phyloP scores from a whole-genome alignment of 768 basidiomycete species.

The Lactarius psammicola region DNA sequence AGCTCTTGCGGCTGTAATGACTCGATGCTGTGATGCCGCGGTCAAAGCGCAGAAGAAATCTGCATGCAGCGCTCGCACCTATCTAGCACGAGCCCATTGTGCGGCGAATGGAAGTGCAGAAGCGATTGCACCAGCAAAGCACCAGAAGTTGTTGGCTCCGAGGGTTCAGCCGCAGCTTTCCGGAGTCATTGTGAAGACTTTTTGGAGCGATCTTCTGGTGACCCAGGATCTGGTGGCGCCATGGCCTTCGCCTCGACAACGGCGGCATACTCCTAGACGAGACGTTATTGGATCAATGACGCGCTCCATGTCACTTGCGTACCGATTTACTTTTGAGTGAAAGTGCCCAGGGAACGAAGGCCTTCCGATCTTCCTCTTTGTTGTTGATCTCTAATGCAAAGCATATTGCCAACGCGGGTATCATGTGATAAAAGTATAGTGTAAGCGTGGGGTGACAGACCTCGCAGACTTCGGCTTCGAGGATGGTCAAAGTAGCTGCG shows the following conservation, averaged over 20 bases:
- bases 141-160: conserved; percentile 78
- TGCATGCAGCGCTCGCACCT: conserved; percentile 48
- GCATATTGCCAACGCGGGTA: conserved; percentile 31
- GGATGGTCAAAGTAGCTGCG: conserved; percentile 36
- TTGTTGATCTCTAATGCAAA: conserved; percentile 20
- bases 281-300: neutral
- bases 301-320: neutral
- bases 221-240: neutral
- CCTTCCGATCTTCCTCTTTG: conserved; percentile 23
- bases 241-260: conserved; percentile 19
- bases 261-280: conserved; percentile 31
- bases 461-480: conserved; percentile 28
- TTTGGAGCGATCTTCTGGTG: conserved; percentile 29
- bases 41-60: conserved; percentile 9
- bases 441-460: conserved; percentile 5
- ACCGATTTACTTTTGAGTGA: conserved; percentile 21
- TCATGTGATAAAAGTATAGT: neutral
- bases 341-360: conserved; percentile 24
- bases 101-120: conserved; percentile 62
- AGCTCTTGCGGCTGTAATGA: conserved; percentile 58
- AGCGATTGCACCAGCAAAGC: conserved; percentile 83
- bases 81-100: conserved; percentile 64
- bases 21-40: conserved; percentile 46
- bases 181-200: conserved; percentile 23
- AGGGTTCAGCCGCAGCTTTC: conserved; percentile 33